Evolutionary conservation across 805 yeast genomes (phyloP).

Genomic region (Lipomyces sp.): DNA sequence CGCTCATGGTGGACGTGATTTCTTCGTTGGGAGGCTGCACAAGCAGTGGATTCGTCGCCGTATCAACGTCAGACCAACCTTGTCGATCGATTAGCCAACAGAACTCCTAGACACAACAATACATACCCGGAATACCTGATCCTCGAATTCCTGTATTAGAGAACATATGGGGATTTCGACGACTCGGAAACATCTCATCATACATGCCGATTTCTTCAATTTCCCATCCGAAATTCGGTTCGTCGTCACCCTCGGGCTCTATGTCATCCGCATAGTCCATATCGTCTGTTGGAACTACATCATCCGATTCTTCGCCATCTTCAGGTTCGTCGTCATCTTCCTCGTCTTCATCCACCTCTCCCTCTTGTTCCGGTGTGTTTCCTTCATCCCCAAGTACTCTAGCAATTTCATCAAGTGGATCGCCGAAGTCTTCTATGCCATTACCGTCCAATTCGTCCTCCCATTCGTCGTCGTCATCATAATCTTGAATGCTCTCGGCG

Average conservation of each 20-base stretch:
- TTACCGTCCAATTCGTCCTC: constrained; percentile 20
- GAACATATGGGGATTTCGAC: constrained; percentile 15
- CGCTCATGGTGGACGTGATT: not conserved
- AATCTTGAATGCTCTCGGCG: constrained; percentile 39
- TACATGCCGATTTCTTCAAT: constrained; percentile 23
- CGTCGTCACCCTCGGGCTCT: constrained; percentile 28
- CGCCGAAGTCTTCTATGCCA: constrained; percentile 24
- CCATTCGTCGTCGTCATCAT: constrained; percentile 29
- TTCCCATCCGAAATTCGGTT: constrained; percentile 28
- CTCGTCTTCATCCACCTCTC: constrained; percentile 46
- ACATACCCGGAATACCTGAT: constrained; percentile 6
- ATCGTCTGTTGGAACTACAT: constrained; percentile 25
- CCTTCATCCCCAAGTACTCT: constrained; percentile 36
- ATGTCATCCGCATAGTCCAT: constrained; percentile 36
- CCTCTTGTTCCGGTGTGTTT: constrained; percentile 28
- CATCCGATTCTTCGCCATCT: constrained; percentile 45
- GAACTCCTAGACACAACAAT: not conserved
- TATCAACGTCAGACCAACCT: constrained; percentile 28
- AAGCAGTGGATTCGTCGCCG: constrained; percentile 32
- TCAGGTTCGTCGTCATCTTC: constrained; percentile 46
- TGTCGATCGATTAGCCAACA: not conserved
- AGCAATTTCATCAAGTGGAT: constrained; percentile 39
- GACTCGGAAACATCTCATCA: constrained; percentile 14
- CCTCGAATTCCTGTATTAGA: constrained; percentile 7
- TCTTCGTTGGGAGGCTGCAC: constrained; percentile 21